Evolutionary conservation across 2,329 filamentous ascomycete species (phyloP).

Genomic region (Phyllosticta citrichinensis): DNA sequence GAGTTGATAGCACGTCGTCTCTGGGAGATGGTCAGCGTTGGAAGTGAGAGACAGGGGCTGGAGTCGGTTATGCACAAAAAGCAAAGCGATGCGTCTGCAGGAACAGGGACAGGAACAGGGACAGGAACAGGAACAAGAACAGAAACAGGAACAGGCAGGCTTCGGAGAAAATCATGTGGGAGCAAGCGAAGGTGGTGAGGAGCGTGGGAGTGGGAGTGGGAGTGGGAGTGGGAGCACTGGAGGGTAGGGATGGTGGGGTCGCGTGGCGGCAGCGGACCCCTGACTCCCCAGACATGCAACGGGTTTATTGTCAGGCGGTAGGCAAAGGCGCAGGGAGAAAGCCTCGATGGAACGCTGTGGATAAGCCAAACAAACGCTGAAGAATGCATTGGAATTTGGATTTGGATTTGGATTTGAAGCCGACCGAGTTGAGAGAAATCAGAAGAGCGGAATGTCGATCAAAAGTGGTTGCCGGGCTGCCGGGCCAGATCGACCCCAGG

Average conservation of each 20-base stretch:
- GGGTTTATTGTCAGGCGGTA: background rate
- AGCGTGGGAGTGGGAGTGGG: no score
- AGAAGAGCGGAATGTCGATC: background rate
- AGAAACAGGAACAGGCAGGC: background rate
- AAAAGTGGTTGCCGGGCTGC: background rate
- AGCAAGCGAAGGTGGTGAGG: slow-evolving; percentile 9
- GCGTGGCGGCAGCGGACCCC: background rate
- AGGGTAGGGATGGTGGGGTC: background rate
- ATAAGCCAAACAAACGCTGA: background rate
- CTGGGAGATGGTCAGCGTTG: background rate
- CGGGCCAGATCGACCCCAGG: background rate
- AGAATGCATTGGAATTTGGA: background rate
- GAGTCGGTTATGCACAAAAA: background rate
- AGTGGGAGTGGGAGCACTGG: no score
- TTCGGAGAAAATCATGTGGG: background rate
- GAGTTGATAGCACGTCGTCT: background rate
- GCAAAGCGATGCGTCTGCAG: background rate
- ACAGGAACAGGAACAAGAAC: background rate
- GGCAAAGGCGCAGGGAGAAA: background rate
- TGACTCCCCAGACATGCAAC: background rate
- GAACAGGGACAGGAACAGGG: background rate
- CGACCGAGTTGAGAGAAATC: no score
- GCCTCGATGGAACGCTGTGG: background rate
- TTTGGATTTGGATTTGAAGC: background rate
- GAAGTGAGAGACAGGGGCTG: background rate